Evolutionary conservation across 2,329 filamentous ascomycete species (phyloP), one percentile per base, ranked within the genome.

Genomic region (Trichoderma lentiforme): DNA sequence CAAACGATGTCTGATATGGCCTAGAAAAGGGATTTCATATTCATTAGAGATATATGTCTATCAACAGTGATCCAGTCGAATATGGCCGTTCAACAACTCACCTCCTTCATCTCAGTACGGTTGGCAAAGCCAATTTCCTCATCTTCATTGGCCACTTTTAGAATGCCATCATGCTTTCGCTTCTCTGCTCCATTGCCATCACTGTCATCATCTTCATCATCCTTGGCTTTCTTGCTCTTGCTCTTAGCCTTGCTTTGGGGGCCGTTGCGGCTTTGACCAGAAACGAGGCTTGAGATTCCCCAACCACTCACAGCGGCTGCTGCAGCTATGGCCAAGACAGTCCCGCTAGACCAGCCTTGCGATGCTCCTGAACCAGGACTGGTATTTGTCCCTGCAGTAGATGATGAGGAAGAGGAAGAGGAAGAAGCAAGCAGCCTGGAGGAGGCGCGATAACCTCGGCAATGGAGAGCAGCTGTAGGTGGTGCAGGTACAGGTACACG

Each of bases 1-100:
- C 82, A 80, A 8, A 85, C 85, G 70, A 91, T 90, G 74, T 88
- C 85, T 57, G 79, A 76, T 58, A 90, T 80, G 0, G 89, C 88
- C 89, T 90, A 73, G 26, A 6, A 4, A 57, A 8, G 3, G 4
- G 3, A 9, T 26, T 30, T 24, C 7, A n/a, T 24, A 4, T 8
- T n/a, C n/a, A 21, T 60, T 24, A 51, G 69, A 60, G 18, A 8
- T 57, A n/a, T n/a, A n/a, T n/a, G 18, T 53, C 43, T n/a, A 57
- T 6, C 21, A 26, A 75, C 78, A 71, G 43, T 36, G 34, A 11
- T 34, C 4, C 28, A 12, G 11, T 30, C 8, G 11, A 39, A 26
- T 36, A 9, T 28, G 2, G 39, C 7, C 3, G 24, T 6, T 61
- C 36, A 56, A 65, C 56, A 43, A 65, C 67, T 71, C 78, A 82